These are phyloP conservation scores for Hanseniaspora gamundiae DNA, from an alignment of 1,139 yeast species.

Conservation along the genomic window DNA sequence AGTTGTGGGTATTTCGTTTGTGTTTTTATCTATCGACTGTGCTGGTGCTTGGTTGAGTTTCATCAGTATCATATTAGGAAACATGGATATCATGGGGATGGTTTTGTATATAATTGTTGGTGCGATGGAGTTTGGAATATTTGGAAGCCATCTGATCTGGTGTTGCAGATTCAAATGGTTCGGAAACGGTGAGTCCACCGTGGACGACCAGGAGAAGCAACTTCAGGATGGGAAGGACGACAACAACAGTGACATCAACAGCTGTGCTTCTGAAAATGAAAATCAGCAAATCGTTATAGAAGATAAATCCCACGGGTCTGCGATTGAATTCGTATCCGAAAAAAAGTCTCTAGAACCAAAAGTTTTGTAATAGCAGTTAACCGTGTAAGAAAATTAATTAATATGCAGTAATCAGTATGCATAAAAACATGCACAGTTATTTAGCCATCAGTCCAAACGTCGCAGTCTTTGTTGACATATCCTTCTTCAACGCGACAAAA, in stretches of 20 bases:
- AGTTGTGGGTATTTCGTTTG: conserved; percentile 78
- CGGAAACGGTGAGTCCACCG: conserved; percentile 14
- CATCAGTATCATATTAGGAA: conserved; percentile 49
- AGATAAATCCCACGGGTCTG: not conserved
- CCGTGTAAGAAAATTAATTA: no score
- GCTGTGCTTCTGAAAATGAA: not conserved
- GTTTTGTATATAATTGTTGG: conserved; percentile 62
- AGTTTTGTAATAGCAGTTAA: no score
- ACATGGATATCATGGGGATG: conserved; percentile 66
- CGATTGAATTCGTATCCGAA: not conserved
- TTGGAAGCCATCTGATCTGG: conserved; percentile 62
- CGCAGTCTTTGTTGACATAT: no score
- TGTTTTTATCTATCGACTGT: conserved; percentile 68
- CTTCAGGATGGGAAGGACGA: not conserved
- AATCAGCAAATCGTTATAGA: not conserved
- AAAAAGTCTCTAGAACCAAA: not conserved
- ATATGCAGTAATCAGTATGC: no score
- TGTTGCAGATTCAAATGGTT: conserved; percentile 39
- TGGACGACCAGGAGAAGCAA: conserved; percentile 1
- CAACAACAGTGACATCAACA: not conserved
- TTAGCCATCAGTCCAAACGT: no score
- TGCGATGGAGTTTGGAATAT: conserved; percentile 65
- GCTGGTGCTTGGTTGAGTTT: conserved; percentile 72
- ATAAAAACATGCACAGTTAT: no score
- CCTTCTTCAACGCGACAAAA: no score